phyloP scores from a whole-genome alignment of 352 stramenopile genomes.

The Pythium scleroteichum region DNA sequence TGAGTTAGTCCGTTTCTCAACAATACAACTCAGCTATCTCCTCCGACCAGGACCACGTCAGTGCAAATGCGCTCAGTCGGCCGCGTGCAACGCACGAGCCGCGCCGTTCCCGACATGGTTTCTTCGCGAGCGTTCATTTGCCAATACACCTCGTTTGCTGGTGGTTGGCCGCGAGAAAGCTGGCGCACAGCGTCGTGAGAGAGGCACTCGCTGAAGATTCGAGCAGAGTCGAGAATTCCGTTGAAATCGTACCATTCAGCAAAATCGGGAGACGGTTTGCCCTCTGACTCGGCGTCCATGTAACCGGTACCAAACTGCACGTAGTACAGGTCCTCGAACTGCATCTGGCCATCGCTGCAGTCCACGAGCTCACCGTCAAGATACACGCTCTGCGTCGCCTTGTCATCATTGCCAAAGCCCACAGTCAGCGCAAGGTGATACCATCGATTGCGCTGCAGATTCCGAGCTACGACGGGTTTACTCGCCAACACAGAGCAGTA shows the following conservation, averaged over 20 bases:
- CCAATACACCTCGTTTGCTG: background rate
- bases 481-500: conserved; percentile 7
- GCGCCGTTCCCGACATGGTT: background rate
- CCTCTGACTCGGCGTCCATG: background rate
- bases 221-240: conserved; percentile 10
- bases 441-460: conserved; percentile 1
- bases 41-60: background rate
- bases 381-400: conserved; percentile 11
- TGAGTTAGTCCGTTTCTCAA: too few relatives aligned
- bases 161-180: background rate
- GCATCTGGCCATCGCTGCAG: background rate
- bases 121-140: background rate
- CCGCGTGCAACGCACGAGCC: background rate
- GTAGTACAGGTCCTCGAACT: conserved; percentile 12
- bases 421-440: conserved; percentile 17
- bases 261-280: background rate
- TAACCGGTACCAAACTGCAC: conserved; percentile 16
- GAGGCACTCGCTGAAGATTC: conserved; percentile 1
- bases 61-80: conserved; percentile 6
- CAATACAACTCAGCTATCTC: background rate
- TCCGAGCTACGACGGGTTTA: background rate
- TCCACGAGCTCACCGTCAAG: conserved; percentile 6
- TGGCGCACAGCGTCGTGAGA: background rate
- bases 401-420: background rate
- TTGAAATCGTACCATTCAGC: conserved; percentile 17